Base-by-base conservation (phyloP, 2,329 filamentous ascomycete genomes). In the Alternaria incomplexa region DNA sequence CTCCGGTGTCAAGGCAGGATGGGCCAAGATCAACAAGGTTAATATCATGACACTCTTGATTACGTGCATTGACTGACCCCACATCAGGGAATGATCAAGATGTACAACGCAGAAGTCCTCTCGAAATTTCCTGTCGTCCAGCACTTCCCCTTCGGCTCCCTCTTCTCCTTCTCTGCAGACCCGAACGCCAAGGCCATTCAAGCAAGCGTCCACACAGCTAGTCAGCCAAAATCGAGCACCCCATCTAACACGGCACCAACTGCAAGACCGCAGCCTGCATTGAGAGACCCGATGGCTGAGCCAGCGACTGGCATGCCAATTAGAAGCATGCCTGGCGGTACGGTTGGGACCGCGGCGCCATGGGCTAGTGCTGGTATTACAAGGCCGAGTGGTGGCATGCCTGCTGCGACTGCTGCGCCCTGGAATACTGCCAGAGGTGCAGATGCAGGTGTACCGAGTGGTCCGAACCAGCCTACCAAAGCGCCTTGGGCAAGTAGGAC, bases 51-150 rank as follows among this genome's bases (percentile, higher is more conserved):
- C 36, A 40, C 32, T 2, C 15, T 10, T n/a, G 15, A 40, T n/a
- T 10, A 3, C 36, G 36, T n/a, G 36, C 15, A 26, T 15, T 26
- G 11, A 48, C 66, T 69, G 53, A 70, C 46, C 50, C 6, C 7
- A 8, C 11, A 4, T 45, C 44, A 91, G 90, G 96, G 96, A 55
- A 98, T 99, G 96, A 89, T 99, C 74, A 99, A 98, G 81, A 99
- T 99, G 96, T 99, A 95, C 83, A 93, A 96, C 70, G 96, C 93
- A 17, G 96, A 99, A 82, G 96, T 99, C 4, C 85, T 99, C 13
- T 93, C 92, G 43, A 99, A 99, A 80, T 97, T 97, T 76, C 96
- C 96, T 3, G 96, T 99, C 3, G 93, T 99, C n/a, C 96, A 99
- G 81, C 96, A 99, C 80, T 98, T 85, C 62, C 82, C 81, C 4